Evolutionary conservation across 805 yeast species (phyloP).

Genomic region (Saccharomycopsis fodiens): DNA sequence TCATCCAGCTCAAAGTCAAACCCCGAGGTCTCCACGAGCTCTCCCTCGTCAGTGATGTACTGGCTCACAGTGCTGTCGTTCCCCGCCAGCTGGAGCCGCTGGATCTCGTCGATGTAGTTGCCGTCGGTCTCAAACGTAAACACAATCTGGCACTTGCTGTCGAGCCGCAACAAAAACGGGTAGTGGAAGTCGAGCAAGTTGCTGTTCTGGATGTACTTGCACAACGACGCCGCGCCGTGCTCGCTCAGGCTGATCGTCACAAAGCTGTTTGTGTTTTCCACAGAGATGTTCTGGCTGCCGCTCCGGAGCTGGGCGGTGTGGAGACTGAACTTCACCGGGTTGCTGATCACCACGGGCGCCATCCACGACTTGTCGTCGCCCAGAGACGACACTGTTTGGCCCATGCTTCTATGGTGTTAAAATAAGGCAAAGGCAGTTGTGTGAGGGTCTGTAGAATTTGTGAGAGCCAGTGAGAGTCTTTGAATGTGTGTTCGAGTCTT

Average conservation of each 20-base stretch:
- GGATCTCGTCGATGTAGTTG: constrained; percentile 14
- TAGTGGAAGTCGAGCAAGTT: constrained; percentile 11
- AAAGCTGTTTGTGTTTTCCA: constrained; percentile 9
- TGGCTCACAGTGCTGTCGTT: background rate
- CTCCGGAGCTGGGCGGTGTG: constrained; percentile 1
- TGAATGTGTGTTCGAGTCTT: too few species aligned
- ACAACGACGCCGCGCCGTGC: background rate
- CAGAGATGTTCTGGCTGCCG: background rate
- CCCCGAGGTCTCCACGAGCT: constrained; percentile 1
- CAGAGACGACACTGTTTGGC: background rate
- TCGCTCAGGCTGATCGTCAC: constrained; percentile 1
- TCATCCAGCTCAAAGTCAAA: constrained; percentile 10
- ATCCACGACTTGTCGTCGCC: background rate
- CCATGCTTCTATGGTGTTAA: too few species aligned
- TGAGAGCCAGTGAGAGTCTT: too few species aligned
- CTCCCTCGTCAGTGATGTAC: constrained; percentile 9
- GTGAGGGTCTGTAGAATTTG: too few species aligned
- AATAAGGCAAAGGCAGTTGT: too few species aligned
- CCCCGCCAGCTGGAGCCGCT: background rate
- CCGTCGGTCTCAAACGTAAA: constrained; percentile 18
- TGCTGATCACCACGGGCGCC: constrained; percentile 5
- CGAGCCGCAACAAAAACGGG: constrained; percentile 14
- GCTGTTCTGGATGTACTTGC: constrained; percentile 13
- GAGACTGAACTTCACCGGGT: constrained; percentile 10
- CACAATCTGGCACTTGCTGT: background rate